phyloP scores from a whole-genome alignment of 768 basidiomycete species.

The Mycena amicta region DNA sequence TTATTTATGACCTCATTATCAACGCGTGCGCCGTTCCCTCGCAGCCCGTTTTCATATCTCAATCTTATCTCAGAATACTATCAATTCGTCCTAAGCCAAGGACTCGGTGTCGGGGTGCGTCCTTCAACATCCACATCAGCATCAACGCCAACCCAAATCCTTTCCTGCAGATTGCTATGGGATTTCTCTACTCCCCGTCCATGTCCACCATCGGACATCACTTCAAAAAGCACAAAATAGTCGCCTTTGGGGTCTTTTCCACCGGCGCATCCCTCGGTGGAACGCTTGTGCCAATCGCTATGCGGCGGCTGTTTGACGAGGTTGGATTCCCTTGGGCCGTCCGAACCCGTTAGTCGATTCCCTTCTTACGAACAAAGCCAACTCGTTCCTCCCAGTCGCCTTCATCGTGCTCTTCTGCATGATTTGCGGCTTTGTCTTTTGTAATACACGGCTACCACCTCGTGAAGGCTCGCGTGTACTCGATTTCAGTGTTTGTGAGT shows the following conservation, averaged over 20 bases:
- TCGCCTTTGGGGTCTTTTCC: conserved; percentile 33
- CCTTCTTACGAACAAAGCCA: too few species aligned
- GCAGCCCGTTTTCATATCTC: conserved; percentile 14
- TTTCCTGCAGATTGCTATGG: conserved; percentile 8
- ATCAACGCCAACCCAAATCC: not conserved
- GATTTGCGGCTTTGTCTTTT: conserved; percentile 16
- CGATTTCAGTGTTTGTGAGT: conserved; percentile 22
- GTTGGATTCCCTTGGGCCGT: conserved; percentile 30
- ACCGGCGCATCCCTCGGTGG: conserved; percentile 32
- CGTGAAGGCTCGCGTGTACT: conserved; percentile 15
- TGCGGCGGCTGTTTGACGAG: conserved; percentile 21
- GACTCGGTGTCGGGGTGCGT: conserved; percentile 32
- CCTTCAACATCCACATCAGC: not conserved
- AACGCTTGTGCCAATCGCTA: conserved; percentile 24
- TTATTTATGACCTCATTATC: conserved; percentile 20
- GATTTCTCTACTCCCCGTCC: conserved; percentile 20
- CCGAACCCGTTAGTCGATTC: conserved; percentile 19
- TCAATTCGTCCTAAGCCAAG: conserved; percentile 36
- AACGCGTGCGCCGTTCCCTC: conserved; percentile 24
- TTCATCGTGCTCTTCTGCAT: conserved; percentile 20
- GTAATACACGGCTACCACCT: conserved; percentile 17
- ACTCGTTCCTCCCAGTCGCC: conserved; percentile 18
- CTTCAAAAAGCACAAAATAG: conserved; percentile 24
- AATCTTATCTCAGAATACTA: conserved; percentile 29
- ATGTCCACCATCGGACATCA: conserved; percentile 22